phyloP scores from a whole-genome alignment of 2,329 filamentous ascomycete genomes.

The Chrysoporthe austroafricana region DNA sequence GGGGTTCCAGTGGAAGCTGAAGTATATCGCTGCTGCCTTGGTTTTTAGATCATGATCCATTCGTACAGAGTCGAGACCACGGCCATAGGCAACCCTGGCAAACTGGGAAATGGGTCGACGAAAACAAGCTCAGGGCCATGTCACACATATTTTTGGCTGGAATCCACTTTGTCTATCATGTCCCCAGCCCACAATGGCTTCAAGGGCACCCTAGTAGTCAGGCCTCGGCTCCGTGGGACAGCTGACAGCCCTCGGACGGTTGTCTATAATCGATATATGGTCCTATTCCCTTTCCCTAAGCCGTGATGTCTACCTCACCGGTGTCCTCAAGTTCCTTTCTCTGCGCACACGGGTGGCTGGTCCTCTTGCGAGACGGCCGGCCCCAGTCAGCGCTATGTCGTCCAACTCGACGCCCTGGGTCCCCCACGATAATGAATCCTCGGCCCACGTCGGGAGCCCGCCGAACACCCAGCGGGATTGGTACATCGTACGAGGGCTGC shows the following conservation, averaged over 20 bases:
- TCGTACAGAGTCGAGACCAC: background rate
- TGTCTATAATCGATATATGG: background rate
- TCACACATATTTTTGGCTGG: background rate
- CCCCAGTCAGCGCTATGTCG: constrained; percentile 8
- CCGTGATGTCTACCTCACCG: background rate
- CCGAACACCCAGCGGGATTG: constrained; percentile 34
- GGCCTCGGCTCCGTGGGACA: background rate
- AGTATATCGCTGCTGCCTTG: background rate
- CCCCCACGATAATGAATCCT: constrained; percentile 4
- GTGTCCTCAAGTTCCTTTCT: background rate
- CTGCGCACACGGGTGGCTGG: constrained; percentile 5
- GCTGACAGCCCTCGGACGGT: background rate
- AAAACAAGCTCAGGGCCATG: background rate
- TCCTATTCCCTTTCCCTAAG: background rate
- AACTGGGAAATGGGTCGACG: background rate
- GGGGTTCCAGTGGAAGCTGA: background rate
- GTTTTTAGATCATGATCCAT: background rate
- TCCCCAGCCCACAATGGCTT: background rate
- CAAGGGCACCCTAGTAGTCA: background rate
- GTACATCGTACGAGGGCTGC: constrained; percentile 35
- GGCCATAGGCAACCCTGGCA: background rate
- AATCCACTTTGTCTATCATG: background rate
- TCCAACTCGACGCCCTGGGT: constrained; percentile 15
- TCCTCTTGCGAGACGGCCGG: background rate
- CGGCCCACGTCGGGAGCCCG: constrained; percentile 28